A percentile compares a stretch with the other conserved stretches of the same genome.
These are phyloP conservation scores for Akanthomyces lecanii DNA, from an alignment of 2,329 filamentous ascomycete species.

Conservation along the genomic window DNA sequence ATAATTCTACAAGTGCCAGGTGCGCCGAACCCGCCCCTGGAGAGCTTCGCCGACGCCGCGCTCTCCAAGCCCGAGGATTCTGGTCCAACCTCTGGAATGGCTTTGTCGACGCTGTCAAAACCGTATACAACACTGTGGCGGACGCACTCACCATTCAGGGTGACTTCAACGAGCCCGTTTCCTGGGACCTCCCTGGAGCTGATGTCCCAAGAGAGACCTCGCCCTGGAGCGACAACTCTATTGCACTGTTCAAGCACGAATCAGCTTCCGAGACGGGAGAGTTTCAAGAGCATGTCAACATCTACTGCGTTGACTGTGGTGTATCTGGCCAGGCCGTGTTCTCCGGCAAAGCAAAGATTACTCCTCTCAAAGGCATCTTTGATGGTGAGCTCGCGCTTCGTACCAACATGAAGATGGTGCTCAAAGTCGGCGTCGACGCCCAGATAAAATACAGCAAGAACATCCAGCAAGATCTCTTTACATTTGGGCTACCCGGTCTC, in stretches of 20 bases:
- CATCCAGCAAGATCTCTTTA: conserved; percentile 23
- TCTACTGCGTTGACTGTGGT: conserved; percentile 31
- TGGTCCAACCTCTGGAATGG: conserved; percentile 7
- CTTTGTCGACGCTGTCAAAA: conserved; percentile 9
- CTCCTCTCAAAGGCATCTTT: conserved; percentile 24
- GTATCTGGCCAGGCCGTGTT: conserved; percentile 26
- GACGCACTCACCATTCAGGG: conserved; percentile 19
- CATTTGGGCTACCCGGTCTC: conserved; percentile 25
- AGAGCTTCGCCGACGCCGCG: background rate
- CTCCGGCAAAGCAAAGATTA: conserved; percentile 26
- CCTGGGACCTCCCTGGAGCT: conserved; percentile 16
- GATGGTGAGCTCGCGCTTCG: conserved; percentile 24
- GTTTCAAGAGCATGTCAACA: conserved; percentile 23
- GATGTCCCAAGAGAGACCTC: conserved; percentile 23
- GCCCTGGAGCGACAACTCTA: conserved; percentile 26
- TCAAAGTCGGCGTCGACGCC: conserved; percentile 31
- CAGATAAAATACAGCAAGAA: conserved; percentile 21
- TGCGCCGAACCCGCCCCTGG: background rate
- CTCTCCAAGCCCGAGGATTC: background rate
- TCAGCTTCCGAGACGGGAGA: conserved; percentile 8
- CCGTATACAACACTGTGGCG: conserved; percentile 6
- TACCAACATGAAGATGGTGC: conserved; percentile 23
- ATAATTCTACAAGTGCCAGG: background rate
- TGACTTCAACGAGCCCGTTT: conserved; percentile 22
- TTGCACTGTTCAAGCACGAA: conserved; percentile 13